Base-by-base conservation (phyloP, 1,284 basidiomycete species). In the Butyriboletus appendiculatus region DNA sequence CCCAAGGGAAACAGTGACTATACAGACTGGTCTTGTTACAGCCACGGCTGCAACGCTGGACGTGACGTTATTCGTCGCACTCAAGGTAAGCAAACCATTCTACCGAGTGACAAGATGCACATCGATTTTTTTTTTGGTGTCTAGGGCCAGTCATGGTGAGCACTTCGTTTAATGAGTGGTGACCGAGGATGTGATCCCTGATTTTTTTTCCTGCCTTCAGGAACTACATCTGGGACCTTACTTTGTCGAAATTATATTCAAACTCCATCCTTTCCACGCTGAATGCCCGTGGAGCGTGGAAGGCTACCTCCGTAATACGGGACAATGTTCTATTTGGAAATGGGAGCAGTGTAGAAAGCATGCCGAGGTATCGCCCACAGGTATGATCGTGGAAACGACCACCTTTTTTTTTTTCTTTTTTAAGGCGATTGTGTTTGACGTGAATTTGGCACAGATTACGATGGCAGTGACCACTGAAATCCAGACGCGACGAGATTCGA, bases 181-280 rank as follows among this genome's bases (percentile, higher is more conserved):
- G 22, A 5, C 28, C 5, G 3, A 20, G 15, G 14, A 20, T 38
- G 24, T 6, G 2, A 9, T 30, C 2, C 18, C 39, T 43, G 15
- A 56, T 0, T 24, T 33, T 18, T 10, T 34, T 44, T 18, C 11
- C 5, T 15, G 12, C 28, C 49, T 45, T 3, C 30, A 81, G 79
- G 24, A 79, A 82, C 62, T 81, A 79, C 59, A 57, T 78, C 37
- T 81, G 76, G 73, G 81, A 81, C 62, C 71, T 83, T 47, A 65
- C 77, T 5, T 67, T 82, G 22, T 77, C 80, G 4, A 82, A 82
- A 46, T 70, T 84, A 3, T 84, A 84, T 60, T 62, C 77, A n/a
- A 83, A 83, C 57, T 79, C 80, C n/a, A 65, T 83, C 1, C 64
- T 84, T 45, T 81, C 79, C 5, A 79, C 80, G 8, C 71, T 84